phyloP scores from a whole-genome alignment of 306 rosid species.

The Cucumis hystrix region DNA sequence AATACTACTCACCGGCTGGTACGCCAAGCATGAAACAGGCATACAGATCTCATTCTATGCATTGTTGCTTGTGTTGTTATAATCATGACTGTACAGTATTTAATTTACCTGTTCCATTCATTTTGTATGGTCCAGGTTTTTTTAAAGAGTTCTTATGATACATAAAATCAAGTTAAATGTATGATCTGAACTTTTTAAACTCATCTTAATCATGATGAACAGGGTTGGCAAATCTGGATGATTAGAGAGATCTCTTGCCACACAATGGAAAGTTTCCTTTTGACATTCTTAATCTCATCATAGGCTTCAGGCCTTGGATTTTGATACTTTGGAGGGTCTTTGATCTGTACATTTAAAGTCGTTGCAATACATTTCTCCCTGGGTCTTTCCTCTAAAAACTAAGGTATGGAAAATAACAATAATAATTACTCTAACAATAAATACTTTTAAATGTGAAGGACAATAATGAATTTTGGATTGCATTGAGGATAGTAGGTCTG shows the following conservation, averaged over 20 bases:
- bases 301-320: background rate
- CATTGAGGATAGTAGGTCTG: too few species aligned
- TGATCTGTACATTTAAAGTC: background rate
- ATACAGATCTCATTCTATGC: background rate
- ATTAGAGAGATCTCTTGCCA: background rate
- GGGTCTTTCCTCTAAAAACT: too few species aligned
- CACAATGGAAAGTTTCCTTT: background rate
- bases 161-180: background rate
- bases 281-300: background rate
- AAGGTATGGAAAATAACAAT: too few species aligned
- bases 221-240: background rate
- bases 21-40: background rate
- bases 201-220: background rate
- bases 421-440: too few species aligned
- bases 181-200: background rate
- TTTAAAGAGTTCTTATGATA: background rate
- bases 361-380: too few species aligned
- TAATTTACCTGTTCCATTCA: background rate
- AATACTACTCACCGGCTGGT: background rate
- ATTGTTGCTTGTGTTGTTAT: background rate
- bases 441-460: too few species aligned
- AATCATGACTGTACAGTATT: background rate
- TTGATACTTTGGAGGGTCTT: background rate
- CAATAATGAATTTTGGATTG: too few species aligned
- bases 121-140: background rate